These are phyloP conservation scores for Aureobasidium namibiae DNA, from an alignment of 2,329 filamentous ascomycete species.

Conservation along the genomic window DNA sequence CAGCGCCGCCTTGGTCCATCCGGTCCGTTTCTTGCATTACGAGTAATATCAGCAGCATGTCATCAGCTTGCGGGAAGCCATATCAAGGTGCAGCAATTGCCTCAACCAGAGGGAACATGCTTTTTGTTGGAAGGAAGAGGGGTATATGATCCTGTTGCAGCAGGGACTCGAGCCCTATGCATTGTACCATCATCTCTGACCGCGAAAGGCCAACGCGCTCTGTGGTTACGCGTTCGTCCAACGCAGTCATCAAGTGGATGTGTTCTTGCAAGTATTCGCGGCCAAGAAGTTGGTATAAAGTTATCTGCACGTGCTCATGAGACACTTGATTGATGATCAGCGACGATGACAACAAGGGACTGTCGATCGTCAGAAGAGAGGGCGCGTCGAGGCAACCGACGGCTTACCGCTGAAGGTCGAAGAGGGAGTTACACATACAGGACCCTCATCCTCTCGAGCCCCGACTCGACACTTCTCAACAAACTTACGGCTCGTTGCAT, in stretches of 20 bases:
- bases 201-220: neutral
- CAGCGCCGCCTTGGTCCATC: neutral
- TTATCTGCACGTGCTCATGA: neutral
- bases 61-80: neutral
- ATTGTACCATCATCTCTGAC: neutral
- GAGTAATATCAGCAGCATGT: neutral
- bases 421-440: neutral
- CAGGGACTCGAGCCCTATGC: neutral
- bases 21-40: neutral
- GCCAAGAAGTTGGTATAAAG: neutral
- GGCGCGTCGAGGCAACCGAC: neutral
- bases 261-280: neutral
- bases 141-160: too few relatives aligned
- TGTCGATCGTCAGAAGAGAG: neutral
- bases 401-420: neutral
- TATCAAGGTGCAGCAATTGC: neutral
- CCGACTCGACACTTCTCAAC: slow-evolving; percentile 1
- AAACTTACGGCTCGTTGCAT: slow-evolving; percentile 4
- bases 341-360: neutral
- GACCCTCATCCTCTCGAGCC: neutral
- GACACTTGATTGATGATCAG: too few relatives aligned
- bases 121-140: neutral
- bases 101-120: neutral
- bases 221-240: neutral
- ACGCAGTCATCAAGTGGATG: neutral